Evolutionary conservation across 371 early-diverging fungal genomes (phyloP), one percentile per base, ranked within the genome.

Genomic region (Syncephalastrum racemosum): DNA sequence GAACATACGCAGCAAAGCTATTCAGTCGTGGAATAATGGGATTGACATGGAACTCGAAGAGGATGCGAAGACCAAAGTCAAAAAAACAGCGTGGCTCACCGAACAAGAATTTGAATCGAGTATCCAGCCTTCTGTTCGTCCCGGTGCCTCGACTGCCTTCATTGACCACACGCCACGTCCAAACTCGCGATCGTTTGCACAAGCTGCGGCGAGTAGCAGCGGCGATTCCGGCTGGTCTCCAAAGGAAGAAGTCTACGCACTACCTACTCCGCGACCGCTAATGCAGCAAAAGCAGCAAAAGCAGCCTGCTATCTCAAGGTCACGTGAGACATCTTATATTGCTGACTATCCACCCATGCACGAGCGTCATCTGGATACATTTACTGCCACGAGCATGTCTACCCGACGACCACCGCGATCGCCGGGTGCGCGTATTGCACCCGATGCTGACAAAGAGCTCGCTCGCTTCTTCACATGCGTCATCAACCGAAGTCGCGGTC

Each of bases 11-110:
- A 39, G 52, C 15, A 56, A 64, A 45, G 75, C 75, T 0, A 54
- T 56, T 3, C 53, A 63, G 14, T 60, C 53, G 3, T 75, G 75
- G 75, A 54, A 45, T 2, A 58, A 51, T 18, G 75, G 75, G 1
- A 55, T 75, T 0, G 70, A 75, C 54, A 22, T 75, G 2, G 46
- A 61, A 15, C 31, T 75, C 4, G 44, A 66, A 2, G 39, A 51
- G 1, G 27, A 51, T 10, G 23, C n/a, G 31, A 25, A 43, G 1
- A 31, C 59, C 42, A 50, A 58, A 7, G 55, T 59, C n/a, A 67
- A 62, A 36, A 52, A 63, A 23, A 14, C 46, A 13, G 50, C 53
- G 22, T 75, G 75, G 75, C 13, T 71, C 7, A 50, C 69, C 1
- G 58, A 55, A 19, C 42, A 56, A 15, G 72, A 60, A 4, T 68